Evolutionary conservation across 495 filamentous ascomycete species (phyloP), one percentile per base, ranked within the genome.

Genomic region (Hyaloscypha bicolor): DNA sequence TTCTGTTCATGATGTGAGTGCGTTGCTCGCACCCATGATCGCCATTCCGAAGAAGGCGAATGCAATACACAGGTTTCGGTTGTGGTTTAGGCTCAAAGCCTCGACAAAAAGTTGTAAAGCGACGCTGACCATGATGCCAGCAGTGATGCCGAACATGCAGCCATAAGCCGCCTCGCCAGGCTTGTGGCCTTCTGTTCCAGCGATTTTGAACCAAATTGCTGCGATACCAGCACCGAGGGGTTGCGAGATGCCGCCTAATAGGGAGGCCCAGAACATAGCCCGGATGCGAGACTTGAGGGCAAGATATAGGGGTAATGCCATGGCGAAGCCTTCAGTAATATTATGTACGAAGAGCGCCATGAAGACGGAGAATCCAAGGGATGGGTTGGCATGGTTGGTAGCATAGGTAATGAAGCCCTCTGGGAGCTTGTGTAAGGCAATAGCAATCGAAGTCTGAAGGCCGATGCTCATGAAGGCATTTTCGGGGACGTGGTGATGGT

Each of bases 351-450:
- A 97, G 4, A 99, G 85, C 1, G 95, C 95, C 71, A 98, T 83
- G 80, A 99, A 99, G 39, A 99, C 91, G 42, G 92, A 88, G 72
- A 96, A 85, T 14, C 96, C 95, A 3, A 99, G 88, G 1, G 81
- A 80, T 0, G 95, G 93, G 73, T 90, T 97, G 35, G 93, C 96
- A 69, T 99, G 96, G 77, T 98, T 99, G 14, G 95, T 97, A 9
- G 95, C 94, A 76, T 95, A 99, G 33, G 96, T 99, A 65, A 99
- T 97, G 79, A 99, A 98, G 32, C 95, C 95, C 78, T 99, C 95
- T 4, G 96, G 95, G 22, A 97, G 89, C 75, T 99, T 99, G 80
- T 99, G 95, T 1, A 99, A 80, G 9, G 95, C 93, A 72, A 99
- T 98, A 53, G 95, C 96, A 59, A 97, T 87, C 9, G 91, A 91